Evolutionary conservation across 1,139 yeast genomes (phyloP), one percentile per base, ranked within the genome.

Genomic region (Kodamaea fungicola): DNA sequence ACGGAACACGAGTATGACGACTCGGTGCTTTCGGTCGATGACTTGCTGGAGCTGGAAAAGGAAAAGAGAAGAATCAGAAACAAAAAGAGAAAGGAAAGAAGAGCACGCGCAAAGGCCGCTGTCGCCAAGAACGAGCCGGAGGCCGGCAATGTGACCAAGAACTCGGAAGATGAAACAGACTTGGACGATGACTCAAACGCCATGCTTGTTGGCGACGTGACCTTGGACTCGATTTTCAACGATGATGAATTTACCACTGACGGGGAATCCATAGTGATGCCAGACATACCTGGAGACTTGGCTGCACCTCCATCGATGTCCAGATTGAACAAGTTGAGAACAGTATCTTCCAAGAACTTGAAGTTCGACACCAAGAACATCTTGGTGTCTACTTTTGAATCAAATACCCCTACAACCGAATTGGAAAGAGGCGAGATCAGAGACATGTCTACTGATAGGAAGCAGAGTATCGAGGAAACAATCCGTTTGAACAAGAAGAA

Each of bases 61-160:
- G 49, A 45, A 29, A 47, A 42, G 32, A 45, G 43, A 30, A 31
- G 45, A 31, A 26, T 42, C 28, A 47, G 42, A 24, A 48, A 48
- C 33, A 44, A 35, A 24, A 48, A 45, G 36, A 40, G 50, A 34
- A 44, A 45, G 37, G 50, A 46, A 27, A 40, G 50, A 36, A 42
- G 52, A 39, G 40, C 39, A 9, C 35, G 42, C 21, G 39, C 40
- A 10, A 39, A 34, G 32, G 38, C 32, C 13, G 42, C 38, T 3
- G 35, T 32, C 13, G 32, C 36, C 9, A 23, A 12, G 4, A 32
- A 19, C 8, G 25, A 31, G 24, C 28, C 31, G 10, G 30, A 22
- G 12, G 29, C 28, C 4, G 9, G 13, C 8, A 22, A 16, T 8
- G 12, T 8, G 24, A 27, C 12, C 23, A 37, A 32, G 28, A 30